Evolutionary conservation across 805 yeast genomes (phyloP), one percentile per base, ranked within the genome.

Genomic region (Metschnikowia aberdeeniae): DNA sequence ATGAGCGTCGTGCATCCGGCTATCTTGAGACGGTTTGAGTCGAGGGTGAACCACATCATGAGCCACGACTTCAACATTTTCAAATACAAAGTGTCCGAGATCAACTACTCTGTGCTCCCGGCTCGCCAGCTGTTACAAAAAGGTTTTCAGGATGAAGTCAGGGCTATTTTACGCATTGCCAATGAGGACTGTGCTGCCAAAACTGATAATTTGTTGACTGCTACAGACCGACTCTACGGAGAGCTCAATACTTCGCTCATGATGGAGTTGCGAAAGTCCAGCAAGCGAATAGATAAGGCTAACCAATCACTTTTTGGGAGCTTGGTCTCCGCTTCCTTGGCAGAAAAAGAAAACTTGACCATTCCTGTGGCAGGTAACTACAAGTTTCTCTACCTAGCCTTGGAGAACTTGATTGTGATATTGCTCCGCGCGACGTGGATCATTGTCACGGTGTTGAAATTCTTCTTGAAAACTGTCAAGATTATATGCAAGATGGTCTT

Each of bases 181-280:
- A 69, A 71, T 46, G 73, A 67, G 40, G 62, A 73, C 42, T 74
- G 75, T 48, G 76, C 83, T 0, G 72, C 73, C 44, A 72, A 71
- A 57, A 73, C 83, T 33, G 89, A 84, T 55, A 80, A 77, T 40
- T 58, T 83, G 44, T 65, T 84, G 37, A 79, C 83, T 12, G 69
- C 73, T 31, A 79, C 85, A 42, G 89, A 84, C 62, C 67, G 90
- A 51, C 75, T 84, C 9, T 77, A 82, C 46, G 84, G 88, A 49
- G 90, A 84, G 56, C 79, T 85, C 43, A 85, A 81, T 59, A 84
- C 92, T 0, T 81, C 89, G 1, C 61, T 84, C 35, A 75, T 88
- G 9, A 63, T 85, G 48, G 83, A 82, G 52, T 65, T 84, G 26
- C 67, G 85, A 17, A 75, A 74, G 46, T 61, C 80, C 5, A 68